Base-by-base conservation (phyloP, 2,329 filamentous ascomycete species). In the Ceratocystis huliohia region DNA sequence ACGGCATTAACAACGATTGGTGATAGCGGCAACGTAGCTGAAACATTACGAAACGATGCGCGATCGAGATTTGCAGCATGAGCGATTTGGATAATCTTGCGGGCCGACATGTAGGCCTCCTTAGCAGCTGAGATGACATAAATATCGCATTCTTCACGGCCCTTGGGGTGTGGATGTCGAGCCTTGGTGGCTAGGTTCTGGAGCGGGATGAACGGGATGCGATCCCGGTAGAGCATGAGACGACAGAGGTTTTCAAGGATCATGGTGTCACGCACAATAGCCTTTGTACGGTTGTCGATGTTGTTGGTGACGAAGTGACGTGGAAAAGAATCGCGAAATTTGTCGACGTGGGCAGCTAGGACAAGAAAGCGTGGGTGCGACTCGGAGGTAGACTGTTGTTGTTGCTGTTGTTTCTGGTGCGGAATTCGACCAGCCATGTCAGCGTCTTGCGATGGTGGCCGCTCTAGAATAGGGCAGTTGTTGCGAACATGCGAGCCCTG, bases 191-290 rank as follows among this genome's bases (percentile, higher is more conserved):
- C 30, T 3, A 64, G 17, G 2, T 28, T 33, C 30, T 53, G 17
- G 5, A 64, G n/a, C 3, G 63, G 46, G 17, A 64, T 53, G 13
- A 64, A 56, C 25, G 63, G 63, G 5, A 57, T 22, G 22, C 45
- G 59, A 20, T 66, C 65, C 10, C 59, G 59, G 22, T 53, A 63
- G 8, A 66, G 44, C 57, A 66, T 37, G 5, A 66, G 59, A 1
- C 45, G 59, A 17, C 57, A 53, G 3, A 66, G 57, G 25, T 63
- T 33, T 28, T 41, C 15, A 5, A 63, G 44, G 25, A 66, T 22
- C 25, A 41, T 44, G 3, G 46, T 37, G 10, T 66, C 65, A 4
- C 20, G 28, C 22, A 61, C 30, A 28, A 66, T 48, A 7, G 37
- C 41, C 44, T 48, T 44, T 7, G 53, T 61, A n/a, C 57, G 53